Evolutionary conservation across 148 eudicot genomes (phyloP), one percentile per base, ranked within the genome.

Genomic region (Nyssa sinensis): DNA sequence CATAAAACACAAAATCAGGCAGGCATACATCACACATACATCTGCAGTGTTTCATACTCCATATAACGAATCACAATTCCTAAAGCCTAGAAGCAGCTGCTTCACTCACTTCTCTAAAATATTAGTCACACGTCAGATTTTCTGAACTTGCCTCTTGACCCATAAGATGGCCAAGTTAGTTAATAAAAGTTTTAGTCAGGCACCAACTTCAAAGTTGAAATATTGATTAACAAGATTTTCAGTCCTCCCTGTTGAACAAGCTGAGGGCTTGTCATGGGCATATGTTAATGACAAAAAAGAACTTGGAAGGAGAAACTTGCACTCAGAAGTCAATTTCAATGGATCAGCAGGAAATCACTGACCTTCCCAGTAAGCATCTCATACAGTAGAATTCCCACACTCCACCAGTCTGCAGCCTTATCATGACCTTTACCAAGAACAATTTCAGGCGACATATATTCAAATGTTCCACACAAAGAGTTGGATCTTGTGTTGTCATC

Each of bases 311-410:
- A 19, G 28, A 68, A 30, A 1, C 17, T 11, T 16, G 19, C 58
- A 68, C 19, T 23, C 28, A 7, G 11, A 44, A 32, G 34, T 68
- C n/a, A 19, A 66, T 67, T 14, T 17, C 39, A 67, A 39, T 4
- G 27, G 14, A 44, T 21, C 32, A 66, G n/a, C 1, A 6, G 32
- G 55, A 16, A 17, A 63, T 51, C 24, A 24, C 70, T 51, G 23
- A 86, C 90, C 88, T 85, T 78, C 65, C 90, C 91, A 14, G 79
- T 80, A 44, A 87, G 86, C 90, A 87, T 84, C 78, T 87, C 88
- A 32, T 61, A 87, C 27, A 87, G 59, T 24, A 87, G 81, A 74
- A 84, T 73, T 5, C 90, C 90, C 2, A 87, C 82, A 30, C 87
- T 87, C 90, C 90, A 85, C 88, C 90, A 87, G 60, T 84, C 88